A percentile compares a stretch with the other conserved stretches of the same genome.
Conservation (phyloP, 1,284 basidiomycete species). For the Vanrija sp. region DNA sequence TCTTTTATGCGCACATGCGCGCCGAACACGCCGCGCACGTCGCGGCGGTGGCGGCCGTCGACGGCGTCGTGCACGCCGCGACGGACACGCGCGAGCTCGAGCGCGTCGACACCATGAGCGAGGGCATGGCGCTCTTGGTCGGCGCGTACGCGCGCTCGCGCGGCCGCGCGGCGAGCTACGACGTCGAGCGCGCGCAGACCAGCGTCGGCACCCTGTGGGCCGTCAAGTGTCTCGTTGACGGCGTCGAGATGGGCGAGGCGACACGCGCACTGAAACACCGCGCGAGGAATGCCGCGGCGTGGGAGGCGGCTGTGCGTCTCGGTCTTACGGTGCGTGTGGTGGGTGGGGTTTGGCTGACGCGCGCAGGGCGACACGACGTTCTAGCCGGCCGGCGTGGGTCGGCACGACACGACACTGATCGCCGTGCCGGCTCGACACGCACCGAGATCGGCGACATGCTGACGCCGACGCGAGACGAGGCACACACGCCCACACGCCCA, state of each 20-base stretch:
- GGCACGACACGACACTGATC: no score
- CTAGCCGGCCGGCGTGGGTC: no score
- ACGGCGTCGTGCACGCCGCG: constrained; percentile 24
- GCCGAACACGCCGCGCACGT: constrained; percentile 31
- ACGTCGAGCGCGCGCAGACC: constrained; percentile 31
- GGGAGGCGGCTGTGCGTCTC: constrained; percentile 34
- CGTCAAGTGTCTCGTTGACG: constrained; percentile 31
- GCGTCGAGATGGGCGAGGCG: constrained; percentile 33
- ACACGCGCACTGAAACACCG: constrained; percentile 27
- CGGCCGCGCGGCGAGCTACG: constrained; percentile 23
- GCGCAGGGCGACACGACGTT: not conserved
- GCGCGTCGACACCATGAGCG: constrained; percentile 19
- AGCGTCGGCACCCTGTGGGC: constrained; percentile 31
- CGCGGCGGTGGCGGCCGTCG: constrained; percentile 19
- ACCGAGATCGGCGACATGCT: no score
- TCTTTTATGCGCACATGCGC: constrained; percentile 41
- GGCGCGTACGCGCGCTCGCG: constrained; percentile 19
- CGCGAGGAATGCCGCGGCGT: constrained; percentile 38
- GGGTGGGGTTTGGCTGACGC: not conserved
- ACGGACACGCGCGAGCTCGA: constrained; percentile 23
- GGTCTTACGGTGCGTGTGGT: constrained; percentile 27
- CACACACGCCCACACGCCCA: no score
- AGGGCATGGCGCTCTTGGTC: constrained; percentile 33
- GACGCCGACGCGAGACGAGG: no score
- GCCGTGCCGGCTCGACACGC: no score